Evolutionary conservation across 2,329 filamentous ascomycete species (phyloP).

Genomic region (Talaromyces pinophilus): DNA sequence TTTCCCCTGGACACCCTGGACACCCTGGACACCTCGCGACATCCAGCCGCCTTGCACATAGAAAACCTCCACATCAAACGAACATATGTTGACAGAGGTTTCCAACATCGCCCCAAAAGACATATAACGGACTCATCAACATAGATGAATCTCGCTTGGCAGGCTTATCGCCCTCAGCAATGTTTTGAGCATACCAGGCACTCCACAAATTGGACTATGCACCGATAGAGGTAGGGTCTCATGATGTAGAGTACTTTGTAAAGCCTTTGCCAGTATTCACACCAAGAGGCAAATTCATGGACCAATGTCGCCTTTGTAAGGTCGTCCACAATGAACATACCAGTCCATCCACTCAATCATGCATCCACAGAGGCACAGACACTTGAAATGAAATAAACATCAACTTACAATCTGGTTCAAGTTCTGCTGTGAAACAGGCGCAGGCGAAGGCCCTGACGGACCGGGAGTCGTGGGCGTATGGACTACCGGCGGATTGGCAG

Average conservation of each 20-base stretch:
- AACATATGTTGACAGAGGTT: not conserved
- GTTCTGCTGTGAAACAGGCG: slow-evolving; percentile 76
- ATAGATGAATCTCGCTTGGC: not conserved
- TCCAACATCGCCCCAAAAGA: not conserved
- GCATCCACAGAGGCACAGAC: slow-evolving; percentile 13
- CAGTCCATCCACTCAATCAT: not conserved
- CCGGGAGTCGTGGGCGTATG: slow-evolving; percentile 33
- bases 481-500: slow-evolving; percentile 50
- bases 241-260: not conserved
- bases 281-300: not conserved
- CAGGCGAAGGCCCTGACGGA: slow-evolving; percentile 41
- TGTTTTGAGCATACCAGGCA: not conserved
- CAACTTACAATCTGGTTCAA: slow-evolving; percentile 89
- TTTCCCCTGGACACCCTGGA: not conserved
- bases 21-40: not conserved
- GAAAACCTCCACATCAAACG: not conserved
- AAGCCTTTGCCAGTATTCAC: not conserved
- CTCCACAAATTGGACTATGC: not conserved
- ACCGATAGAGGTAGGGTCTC: not conserved
- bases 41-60: not conserved
- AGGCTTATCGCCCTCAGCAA: not conserved
- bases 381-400: slow-evolving; percentile 12
- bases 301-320: not conserved
- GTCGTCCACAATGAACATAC: not conserved
- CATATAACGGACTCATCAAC: not conserved